Evolutionary conservation across 2,329 filamentous ascomycete genomes (phyloP), one percentile per base, ranked within the genome.

Genomic region (Chrysoporthe austroafricana): DNA sequence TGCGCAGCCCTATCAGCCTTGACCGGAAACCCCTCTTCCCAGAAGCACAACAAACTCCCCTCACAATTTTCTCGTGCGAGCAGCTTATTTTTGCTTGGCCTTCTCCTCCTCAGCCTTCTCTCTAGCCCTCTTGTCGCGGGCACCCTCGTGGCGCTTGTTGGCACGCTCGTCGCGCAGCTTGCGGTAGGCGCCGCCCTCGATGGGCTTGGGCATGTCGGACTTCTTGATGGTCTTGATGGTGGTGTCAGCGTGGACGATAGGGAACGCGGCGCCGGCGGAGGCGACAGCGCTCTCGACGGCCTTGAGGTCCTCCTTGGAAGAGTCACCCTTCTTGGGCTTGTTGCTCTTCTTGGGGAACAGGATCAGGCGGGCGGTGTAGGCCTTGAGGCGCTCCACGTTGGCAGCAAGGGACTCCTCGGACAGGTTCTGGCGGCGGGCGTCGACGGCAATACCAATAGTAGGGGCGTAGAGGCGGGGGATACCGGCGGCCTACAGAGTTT

Each of bases 311-410:
- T 95, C 92, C 81, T 92, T 92, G 82, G 91, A 86, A 73, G 90
- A 91, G 85, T 97, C 93, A 82, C 92, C 92, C 82, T 91, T 91
- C 93, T 97, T 97, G 85, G 91, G 89, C 85, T 96, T 90, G 85
- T 94, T 94, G 81, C 89, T 89, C 85, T 93, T 94, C 88, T 94
- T 93, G 81, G 96, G 96, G 89, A 99, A 97, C 81, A 99, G 89
- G 82, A 99, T 97, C 79, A 99, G 87, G 80, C 94, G 93, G 80
- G 91, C 89, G 87, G 91, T 92, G 94, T 97, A 99, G 82, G 93
- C 93, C 90, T 97, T 94, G 81, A 99, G 93, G 80, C 96, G 96
- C 83, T 92, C 92, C 77, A 99, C 95, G 86, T 99, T 99, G 88
- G 88, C 88, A 82, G 93, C 88, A 78, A 98, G 91, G 74, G 91